Evolutionary conservation across 805 yeast species (phyloP), one percentile per base, ranked within the genome.

Genomic region (Wickerhamiella allomyrinae): DNA sequence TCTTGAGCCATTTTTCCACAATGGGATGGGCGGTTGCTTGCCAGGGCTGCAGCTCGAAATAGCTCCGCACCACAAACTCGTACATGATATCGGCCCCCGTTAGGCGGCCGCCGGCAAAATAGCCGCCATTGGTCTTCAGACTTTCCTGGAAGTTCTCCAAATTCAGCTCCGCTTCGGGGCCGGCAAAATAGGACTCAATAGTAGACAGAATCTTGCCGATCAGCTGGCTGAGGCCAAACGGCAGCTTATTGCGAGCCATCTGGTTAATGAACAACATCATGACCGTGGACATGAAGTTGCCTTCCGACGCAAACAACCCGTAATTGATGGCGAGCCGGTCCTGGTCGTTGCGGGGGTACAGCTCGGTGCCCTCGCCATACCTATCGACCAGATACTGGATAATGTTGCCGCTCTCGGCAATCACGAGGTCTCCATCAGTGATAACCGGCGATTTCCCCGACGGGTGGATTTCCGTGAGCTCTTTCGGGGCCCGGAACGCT

Each of bases 401-500:
- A 34, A 79, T 77, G 37, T 66, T 64, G 2, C 80, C 86, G 13
- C 77, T 69, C 57, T 79, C 89, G 9, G 74, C 75, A 35, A 76
- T 47, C 2, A 61, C 53, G 23, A 47, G 51, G 35, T 63, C 62
- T 10, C 29, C 20, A 29, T 67, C 55, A 47, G 72, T 78, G 35
- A 80, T 47, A 1, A 77, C 56, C 1, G 89, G 89, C 1, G 76
- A 62, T 52, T 74, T 76, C 0, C 85, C 86, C 19, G 73, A 57
- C 8, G 81, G 79, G 52, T 75, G 80, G 9, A 76, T 60, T 31
- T 69, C 61, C 45, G 64, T 64, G 31, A 77, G 57, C 29, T 63
- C 74, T 2, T 61, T 60, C 7, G 73, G 74, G 1, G 76, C 76
- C 57, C 68, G 65, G 7, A 61, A 58, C 14, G 41, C 41, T 2